phyloP scores from a whole-genome alignment of 768 basidiomycete genomes.

The Cystobasidium ongulense region DNA sequence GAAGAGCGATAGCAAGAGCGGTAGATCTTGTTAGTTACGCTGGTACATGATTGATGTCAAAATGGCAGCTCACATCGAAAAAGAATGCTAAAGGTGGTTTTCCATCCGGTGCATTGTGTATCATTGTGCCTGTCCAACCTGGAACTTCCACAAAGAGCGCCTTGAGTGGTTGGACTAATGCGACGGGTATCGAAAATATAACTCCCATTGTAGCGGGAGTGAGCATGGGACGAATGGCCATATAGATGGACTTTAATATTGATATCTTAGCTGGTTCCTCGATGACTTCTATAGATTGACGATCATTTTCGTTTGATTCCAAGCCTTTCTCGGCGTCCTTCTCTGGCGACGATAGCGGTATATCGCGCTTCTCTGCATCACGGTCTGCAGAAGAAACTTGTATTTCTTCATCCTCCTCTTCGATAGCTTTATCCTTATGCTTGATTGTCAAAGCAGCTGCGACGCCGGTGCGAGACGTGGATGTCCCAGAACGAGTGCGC shows the following conservation, averaged over 20 bases:
- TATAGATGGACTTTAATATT: not conserved
- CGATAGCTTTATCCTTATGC: not conserved
- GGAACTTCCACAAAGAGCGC: slow-evolving; percentile 18
- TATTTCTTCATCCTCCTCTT: not conserved
- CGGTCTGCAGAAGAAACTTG: not conserved
- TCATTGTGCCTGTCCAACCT: slow-evolving; percentile 15
- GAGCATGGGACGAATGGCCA: slow-evolving; percentile 1
- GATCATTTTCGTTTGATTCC: not conserved
- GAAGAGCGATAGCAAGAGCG: not conserved
- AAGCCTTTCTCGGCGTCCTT: not conserved
- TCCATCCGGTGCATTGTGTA: slow-evolving; percentile 27
- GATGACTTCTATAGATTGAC: not conserved
- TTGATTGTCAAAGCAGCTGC: not conserved
- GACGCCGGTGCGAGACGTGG: not conserved
- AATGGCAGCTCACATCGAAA: slow-evolving; percentile 17
- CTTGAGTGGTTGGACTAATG: slow-evolving; percentile 18
- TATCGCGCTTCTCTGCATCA: not conserved
- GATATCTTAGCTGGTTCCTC: not conserved
- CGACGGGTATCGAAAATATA: slow-evolving; percentile 22
- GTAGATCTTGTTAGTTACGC: too few relatives aligned
- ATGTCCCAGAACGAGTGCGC: not conserved
- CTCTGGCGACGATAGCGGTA: not conserved
- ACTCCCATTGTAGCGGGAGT: slow-evolving; percentile 19
- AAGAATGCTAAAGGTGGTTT: slow-evolving; percentile 26
- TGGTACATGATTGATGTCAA: too few relatives aligned